Evolutionary conservation across 345 rosid species (phyloP).

Genomic region (Trapa bicornis): DNA sequence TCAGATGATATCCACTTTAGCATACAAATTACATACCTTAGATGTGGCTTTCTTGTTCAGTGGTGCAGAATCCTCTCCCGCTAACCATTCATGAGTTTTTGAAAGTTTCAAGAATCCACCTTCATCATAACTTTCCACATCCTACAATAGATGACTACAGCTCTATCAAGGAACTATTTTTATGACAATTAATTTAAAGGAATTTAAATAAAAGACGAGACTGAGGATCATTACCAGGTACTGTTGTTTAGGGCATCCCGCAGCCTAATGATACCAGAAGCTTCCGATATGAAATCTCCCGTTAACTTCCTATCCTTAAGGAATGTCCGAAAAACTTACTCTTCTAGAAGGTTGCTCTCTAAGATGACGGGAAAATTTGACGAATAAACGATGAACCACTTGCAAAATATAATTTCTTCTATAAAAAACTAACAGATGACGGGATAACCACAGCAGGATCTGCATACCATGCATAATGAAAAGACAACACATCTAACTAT

Average conservation of each 20-base stretch:
- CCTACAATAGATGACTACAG: slow-evolving; percentile 22
- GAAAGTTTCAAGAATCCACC: slow-evolving; percentile 64
- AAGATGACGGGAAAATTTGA: neutral
- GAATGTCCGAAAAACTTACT: slow-evolving; percentile 58
- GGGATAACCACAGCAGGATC: neutral
- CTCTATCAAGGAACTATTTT: neutral
- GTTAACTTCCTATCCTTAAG: slow-evolving; percentile 61
- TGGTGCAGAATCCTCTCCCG: slow-evolving; percentile 60
- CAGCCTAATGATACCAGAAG: slow-evolving; percentile 60
- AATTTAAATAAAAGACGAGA: neutral
- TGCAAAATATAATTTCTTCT: neutral
- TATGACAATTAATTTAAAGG: neutral
- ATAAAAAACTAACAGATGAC: neutral
- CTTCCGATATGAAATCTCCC: slow-evolving; percentile 77
- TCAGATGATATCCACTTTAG: neutral
- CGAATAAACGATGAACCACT: neutral
- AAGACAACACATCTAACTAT: neutral
- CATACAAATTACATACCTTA: slow-evolving; percentile 30
- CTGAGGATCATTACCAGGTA: slow-evolving; percentile 20
- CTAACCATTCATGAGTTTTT: slow-evolving; percentile 60
- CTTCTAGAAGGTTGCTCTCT: slow-evolving; percentile 39
- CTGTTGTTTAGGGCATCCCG: slow-evolving; percentile 23
- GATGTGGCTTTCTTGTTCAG: slow-evolving; percentile 51
- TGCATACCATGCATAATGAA: neutral
- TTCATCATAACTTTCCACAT: slow-evolving; percentile 15